phyloP scores from a whole-genome alignment of 345 rosid genomes.

The Dimocarpus longan region DNA sequence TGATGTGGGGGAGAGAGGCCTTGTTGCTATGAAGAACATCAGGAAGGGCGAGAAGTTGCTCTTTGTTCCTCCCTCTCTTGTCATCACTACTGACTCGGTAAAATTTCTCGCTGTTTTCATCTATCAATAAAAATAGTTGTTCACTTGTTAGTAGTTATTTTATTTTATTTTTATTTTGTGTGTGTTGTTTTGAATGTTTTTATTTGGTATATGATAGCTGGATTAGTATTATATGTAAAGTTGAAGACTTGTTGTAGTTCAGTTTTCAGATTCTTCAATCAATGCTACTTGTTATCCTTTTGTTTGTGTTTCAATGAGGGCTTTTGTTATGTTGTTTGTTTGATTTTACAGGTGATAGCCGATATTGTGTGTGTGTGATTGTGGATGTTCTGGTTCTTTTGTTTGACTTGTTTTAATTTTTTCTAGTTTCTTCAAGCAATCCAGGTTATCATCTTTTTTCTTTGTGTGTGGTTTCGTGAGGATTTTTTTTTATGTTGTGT shows the following conservation, averaged over 20 bases:
- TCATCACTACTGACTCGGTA: slow-evolving; percentile 87
- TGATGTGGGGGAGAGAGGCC: slow-evolving; percentile 87
- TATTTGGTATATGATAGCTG: too few relatives aligned
- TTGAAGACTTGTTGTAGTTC: too few relatives aligned
- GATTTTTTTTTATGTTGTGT: too few relatives aligned
- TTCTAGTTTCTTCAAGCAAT: too few relatives aligned
- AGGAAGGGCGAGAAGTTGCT: slow-evolving; percentile 90
- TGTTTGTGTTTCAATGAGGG: not conserved
- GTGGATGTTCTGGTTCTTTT: too few relatives aligned
- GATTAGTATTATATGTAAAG: too few relatives aligned
- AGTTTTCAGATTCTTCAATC: too few relatives aligned
- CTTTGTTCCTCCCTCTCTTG: slow-evolving; percentile 89
- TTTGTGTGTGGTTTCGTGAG: too few relatives aligned
- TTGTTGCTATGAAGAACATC: slow-evolving; percentile 79
- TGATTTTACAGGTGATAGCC: not conserved
- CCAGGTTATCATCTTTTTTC: too few relatives aligned
- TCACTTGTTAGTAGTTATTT: not conserved
- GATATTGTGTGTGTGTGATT: not conserved
- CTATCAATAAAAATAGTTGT: not conserved
- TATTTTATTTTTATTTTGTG: too few relatives aligned
- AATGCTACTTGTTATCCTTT: not conserved
- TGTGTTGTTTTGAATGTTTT: too few relatives aligned
- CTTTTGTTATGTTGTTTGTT: not conserved
- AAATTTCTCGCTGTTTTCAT: slow-evolving; percentile 9
- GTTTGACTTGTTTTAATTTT: too few relatives aligned